These are phyloP conservation scores for Amanita polypyramis DNA, from an alignment of 768 basidiomycete species.

Conservation along the genomic window DNA sequence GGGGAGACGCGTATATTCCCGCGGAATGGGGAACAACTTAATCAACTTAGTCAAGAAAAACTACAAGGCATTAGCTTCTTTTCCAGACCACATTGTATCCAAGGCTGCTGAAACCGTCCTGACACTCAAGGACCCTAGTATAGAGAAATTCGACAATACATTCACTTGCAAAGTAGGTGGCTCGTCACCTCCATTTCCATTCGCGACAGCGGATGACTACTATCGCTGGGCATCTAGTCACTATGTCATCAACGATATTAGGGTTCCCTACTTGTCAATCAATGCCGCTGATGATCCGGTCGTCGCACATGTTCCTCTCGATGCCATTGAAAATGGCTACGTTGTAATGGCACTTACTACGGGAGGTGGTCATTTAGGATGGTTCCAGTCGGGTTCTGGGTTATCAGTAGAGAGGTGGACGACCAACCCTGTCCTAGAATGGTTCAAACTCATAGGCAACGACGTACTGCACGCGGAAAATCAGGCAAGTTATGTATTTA, in stretches of 20 bases:
- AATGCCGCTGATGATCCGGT: conserved; percentile 75
- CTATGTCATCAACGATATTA: conserved; percentile 43
- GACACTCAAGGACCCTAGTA: conserved; percentile 39
- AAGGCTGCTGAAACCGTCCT: conserved; percentile 35
- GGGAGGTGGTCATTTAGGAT: conserved; percentile 73
- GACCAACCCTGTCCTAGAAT: conserved; percentile 62
- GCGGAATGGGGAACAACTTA: conserved; percentile 71
- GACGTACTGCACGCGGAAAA: conserved; percentile 30
- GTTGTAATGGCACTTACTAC: conserved; percentile 53
- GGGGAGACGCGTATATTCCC: conserved; percentile 60
- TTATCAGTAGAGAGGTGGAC: conserved; percentile 49
- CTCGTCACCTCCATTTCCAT: conserved; percentile 44
- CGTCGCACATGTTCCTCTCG: conserved; percentile 50
- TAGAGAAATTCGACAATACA: conserved; percentile 48
- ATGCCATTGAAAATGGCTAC: conserved; percentile 40
- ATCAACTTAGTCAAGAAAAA: conserved; percentile 46
- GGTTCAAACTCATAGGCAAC: conserved; percentile 49
- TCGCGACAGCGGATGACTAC: conserved; percentile 34
- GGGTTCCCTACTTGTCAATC: conserved; percentile 66
- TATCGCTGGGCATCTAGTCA: conserved; percentile 51
- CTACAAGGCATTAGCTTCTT: conserved; percentile 30
- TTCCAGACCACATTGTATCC: conserved; percentile 41
- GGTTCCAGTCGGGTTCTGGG: conserved; percentile 50
- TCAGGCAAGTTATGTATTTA: conserved; percentile 22
- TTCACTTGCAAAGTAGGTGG: conserved; percentile 65